Evolutionary conservation across 2,329 filamentous ascomycete genomes (phyloP).

Genomic region (Saccharata proteae): DNA sequence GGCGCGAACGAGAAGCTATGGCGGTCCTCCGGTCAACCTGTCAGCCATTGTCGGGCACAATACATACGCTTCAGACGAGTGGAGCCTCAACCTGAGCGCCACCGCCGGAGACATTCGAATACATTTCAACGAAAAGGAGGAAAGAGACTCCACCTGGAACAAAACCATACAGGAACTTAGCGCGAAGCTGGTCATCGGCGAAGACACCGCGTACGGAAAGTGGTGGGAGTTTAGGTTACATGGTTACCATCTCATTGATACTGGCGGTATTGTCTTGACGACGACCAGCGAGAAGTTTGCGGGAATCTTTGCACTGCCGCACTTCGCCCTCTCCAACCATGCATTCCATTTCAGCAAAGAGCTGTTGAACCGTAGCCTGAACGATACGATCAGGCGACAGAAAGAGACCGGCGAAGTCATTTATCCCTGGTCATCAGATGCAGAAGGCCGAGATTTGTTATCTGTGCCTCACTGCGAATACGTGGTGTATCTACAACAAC

Average conservation of each 20-base stretch:
- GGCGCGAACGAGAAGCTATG: constrained; percentile 36
- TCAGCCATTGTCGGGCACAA: constrained; percentile 50
- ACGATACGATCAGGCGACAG: constrained; percentile 53
- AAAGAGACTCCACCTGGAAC: constrained; percentile 18
- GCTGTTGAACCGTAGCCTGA: constrained; percentile 62
- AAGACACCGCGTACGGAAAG: constrained; percentile 55
- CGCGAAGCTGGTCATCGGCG: constrained; percentile 60
- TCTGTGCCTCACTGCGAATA: constrained; percentile 75
- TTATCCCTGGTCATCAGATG: constrained; percentile 69
- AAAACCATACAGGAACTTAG: constrained; percentile 52
- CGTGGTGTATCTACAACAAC: constrained; percentile 71
- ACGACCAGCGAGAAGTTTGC: constrained; percentile 87
- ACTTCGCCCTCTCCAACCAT: constrained; percentile 53
- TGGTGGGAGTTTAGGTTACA: constrained; percentile 70
- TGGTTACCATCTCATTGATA: constrained; percentile 75
- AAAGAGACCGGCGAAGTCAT: constrained; percentile 41
- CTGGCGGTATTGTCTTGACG: constrained; percentile 67
- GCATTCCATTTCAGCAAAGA: constrained; percentile 35
- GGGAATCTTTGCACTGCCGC: constrained; percentile 82
- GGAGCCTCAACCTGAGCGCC: constrained; percentile 73
- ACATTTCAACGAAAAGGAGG: constrained; percentile 46
- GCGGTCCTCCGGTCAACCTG: constrained; percentile 25
- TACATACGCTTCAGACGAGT: constrained; percentile 55
- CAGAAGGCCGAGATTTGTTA: constrained; percentile 41
- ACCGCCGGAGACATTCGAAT: constrained; percentile 56